Conservation (phyloP, 139 green algal genomes). For the Asterochloris sp. region DNA sequence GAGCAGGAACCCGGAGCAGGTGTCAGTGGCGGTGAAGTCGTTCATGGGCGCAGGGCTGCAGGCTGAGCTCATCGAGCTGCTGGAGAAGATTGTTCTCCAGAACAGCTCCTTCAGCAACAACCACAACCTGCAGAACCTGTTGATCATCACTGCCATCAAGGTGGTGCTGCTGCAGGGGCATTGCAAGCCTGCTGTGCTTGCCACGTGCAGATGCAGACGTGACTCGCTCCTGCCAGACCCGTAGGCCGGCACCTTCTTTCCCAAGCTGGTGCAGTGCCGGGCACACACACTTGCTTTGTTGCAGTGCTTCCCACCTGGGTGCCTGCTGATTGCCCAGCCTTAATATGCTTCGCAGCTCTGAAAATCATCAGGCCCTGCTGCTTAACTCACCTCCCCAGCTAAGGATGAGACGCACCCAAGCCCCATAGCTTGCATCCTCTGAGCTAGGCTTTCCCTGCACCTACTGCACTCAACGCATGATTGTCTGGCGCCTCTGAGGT, state of each 20-base stretch:
- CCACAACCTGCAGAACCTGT: constrained; percentile 99
- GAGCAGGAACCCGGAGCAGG: constrained; percentile 96
- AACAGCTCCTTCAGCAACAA: constrained; percentile 97
- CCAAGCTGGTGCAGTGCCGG: background rate
- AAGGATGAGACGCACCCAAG: too few species aligned
- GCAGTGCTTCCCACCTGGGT: background rate
- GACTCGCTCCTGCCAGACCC: background rate
- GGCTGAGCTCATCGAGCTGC: constrained; percentile 96
- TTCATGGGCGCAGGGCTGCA: constrained; percentile 98
- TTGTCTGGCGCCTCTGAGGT: background rate
- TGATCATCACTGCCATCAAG: constrained; percentile 98
- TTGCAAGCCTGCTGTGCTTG: background rate
- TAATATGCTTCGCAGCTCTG: background rate
- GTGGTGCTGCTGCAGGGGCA: constrained; percentile 41
- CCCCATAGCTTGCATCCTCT: background rate
- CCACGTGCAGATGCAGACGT: background rate
- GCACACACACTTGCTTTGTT: background rate
- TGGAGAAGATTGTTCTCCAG: constrained; percentile 99
- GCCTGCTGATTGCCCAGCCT: background rate
- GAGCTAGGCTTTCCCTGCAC: background rate
- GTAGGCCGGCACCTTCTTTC: background rate
- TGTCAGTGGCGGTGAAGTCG: constrained; percentile 94
- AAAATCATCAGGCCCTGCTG: too few species aligned
- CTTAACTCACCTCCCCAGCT: too few species aligned
- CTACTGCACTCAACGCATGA: background rate